A percentile compares a stretch with the other conserved stretches of the same genome.
Conservation (phyloP, 1,284 basidiomycete genomes). For the Leccinum fuscescens region DNA sequence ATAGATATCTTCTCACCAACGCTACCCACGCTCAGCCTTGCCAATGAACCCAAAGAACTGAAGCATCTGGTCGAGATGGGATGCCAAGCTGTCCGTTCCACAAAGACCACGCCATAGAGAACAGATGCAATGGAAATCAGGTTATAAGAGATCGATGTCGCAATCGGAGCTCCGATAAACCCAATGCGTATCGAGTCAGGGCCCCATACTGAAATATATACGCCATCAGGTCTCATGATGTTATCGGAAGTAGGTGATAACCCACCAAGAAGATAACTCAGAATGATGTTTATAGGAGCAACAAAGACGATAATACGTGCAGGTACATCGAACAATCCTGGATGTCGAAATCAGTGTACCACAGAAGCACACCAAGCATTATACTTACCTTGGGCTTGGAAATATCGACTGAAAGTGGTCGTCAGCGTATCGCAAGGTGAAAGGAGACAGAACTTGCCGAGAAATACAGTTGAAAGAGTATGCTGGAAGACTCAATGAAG, state of each 20-base stretch:
- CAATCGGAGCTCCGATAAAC: slow-evolving; percentile 91
- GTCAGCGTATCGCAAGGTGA: slow-evolving; percentile 31
- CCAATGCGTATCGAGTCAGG: slow-evolving; percentile 76
- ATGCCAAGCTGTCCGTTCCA: slow-evolving; percentile 82
- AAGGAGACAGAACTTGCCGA: slow-evolving; percentile 39
- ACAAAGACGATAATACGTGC: slow-evolving; percentile 82
- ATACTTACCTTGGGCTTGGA: slow-evolving; percentile 76
- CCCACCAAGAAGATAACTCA: slow-evolving; percentile 82
- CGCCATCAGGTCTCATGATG: slow-evolving; percentile 3
- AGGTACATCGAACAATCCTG: slow-evolving; percentile 82
- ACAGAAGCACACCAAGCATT: not conserved
- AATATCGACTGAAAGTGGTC: slow-evolving; percentile 63
- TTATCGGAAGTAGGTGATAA: not conserved
- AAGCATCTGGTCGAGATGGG: slow-evolving; percentile 70
- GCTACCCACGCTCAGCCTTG: slow-evolving; percentile 76
- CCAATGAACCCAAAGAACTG: slow-evolving; percentile 69
- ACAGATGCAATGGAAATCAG: slow-evolving; percentile 71
- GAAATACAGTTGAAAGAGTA: slow-evolving; percentile 78
- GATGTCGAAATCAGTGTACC: slow-evolving; percentile 6
- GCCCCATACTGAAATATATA: slow-evolving; percentile 67
- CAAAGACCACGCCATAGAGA: slow-evolving; percentile 72
- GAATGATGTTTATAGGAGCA: slow-evolving; percentile 81
- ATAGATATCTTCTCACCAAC: slow-evolving; percentile 44
- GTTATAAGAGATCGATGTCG: slow-evolving; percentile 88
- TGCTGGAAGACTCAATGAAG: slow-evolving; percentile 83